Percentiles rank a stretch among this genome's conserved stretches.
phyloP scores from a whole-genome alignment of 2,329 filamentous ascomycete species.

The Aspergillus vadensis region DNA sequence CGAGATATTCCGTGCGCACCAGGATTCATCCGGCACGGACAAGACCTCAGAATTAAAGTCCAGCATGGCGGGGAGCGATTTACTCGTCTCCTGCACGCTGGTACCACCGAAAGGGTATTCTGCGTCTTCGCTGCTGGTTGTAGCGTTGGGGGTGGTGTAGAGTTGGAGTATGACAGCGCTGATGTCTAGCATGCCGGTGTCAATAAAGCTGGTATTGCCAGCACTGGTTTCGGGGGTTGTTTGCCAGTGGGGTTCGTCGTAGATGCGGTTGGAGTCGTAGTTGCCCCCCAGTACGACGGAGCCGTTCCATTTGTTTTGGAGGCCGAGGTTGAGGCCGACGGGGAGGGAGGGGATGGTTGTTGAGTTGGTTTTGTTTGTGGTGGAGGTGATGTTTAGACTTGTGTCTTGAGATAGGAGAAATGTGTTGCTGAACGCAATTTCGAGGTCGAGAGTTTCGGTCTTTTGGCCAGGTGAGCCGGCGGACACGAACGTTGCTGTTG shows the following conservation, averaged over 20 bases:
- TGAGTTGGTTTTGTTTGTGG: background rate
- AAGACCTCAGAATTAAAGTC: background rate
- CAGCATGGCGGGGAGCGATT: background rate
- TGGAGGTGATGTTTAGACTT: background rate
- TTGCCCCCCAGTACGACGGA: slow-evolving; percentile 4
- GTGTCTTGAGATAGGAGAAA: slow-evolving; percentile 2
- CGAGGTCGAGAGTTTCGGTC: background rate
- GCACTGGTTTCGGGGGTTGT: slow-evolving; percentile 7
- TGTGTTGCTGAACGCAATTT: background rate
- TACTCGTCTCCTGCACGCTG: background rate
- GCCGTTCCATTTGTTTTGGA: slow-evolving; percentile 3
- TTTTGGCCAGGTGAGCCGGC: background rate
- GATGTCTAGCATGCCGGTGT: background rate
- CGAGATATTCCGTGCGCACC: background rate
- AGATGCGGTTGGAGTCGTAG: slow-evolving; percentile 12
- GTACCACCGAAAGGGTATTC: slow-evolving; percentile 2
- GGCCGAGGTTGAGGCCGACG: slow-evolving; percentile 8
- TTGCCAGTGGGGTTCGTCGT: slow-evolving; percentile 9
- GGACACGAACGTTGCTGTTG: background rate
- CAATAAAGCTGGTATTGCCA: background rate
- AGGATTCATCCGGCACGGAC: background rate
- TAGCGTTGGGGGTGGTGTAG: background rate
- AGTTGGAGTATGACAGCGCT: background rate
- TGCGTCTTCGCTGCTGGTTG: background rate
- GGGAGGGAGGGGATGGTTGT: slow-evolving; percentile 3